Conservation (phyloP, 345 rosid species). For the Triadica sebifera region DNA sequence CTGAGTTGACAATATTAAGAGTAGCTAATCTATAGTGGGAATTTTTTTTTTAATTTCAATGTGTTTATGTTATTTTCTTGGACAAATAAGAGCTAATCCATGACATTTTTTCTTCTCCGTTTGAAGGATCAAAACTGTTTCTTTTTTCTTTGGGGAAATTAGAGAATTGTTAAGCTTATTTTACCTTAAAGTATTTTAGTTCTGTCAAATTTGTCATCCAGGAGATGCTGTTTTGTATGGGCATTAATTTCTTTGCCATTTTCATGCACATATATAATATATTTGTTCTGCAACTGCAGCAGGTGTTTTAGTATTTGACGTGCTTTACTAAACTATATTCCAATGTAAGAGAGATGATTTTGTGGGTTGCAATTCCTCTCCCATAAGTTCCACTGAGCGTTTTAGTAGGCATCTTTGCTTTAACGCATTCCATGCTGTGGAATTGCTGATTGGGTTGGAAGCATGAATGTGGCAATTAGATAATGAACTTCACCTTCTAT, state of each 20-base stretch:
- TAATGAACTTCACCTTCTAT: not conserved
- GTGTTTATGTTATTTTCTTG: not conserved
- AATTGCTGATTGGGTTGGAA: not conserved
- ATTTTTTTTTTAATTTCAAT: not conserved
- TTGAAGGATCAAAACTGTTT: slow-evolving; percentile 2
- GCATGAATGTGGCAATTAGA: not conserved
- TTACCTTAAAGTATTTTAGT: not conserved
- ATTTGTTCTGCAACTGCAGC: not conserved
- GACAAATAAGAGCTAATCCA: not conserved
- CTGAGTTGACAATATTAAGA: slow-evolving; percentile 25
- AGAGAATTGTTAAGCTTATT: not conserved
- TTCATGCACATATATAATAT: not conserved
- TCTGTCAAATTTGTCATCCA: not conserved
- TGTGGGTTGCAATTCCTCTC: not conserved
- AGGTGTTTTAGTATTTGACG: not conserved
- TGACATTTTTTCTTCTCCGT: not conserved
- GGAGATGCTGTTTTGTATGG: not conserved
- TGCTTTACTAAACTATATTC: not conserved
- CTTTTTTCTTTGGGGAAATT: not conserved
- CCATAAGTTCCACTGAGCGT: not conserved
- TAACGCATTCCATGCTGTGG: not conserved
- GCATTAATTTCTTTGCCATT: not conserved
- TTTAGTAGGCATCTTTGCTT: not conserved
- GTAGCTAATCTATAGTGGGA: not conserved
- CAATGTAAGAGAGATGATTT: not conserved